Conservation (phyloP, 208 protist species). For the Trypanosomatidae sp. region DNA sequence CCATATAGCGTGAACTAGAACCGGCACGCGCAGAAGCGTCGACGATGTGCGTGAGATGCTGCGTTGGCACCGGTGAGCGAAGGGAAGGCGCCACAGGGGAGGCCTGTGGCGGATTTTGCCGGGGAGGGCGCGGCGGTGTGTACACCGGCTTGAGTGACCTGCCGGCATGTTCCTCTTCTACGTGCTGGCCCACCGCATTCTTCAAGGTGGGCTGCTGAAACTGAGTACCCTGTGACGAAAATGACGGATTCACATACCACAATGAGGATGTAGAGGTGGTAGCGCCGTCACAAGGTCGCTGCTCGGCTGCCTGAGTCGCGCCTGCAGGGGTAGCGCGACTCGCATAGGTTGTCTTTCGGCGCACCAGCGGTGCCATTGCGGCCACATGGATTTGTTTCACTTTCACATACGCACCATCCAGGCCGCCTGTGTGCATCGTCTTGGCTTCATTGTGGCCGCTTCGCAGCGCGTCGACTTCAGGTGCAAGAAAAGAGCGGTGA, state of each 20-base stretch:
- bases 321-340: background rate
- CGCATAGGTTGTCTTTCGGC: background rate
- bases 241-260: background rate
- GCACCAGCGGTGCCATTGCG: background rate
- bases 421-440: background rate
- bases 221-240: background rate
- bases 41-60: no score
- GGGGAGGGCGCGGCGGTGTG: background rate
- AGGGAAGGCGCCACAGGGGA: background rate
- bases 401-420: background rate
- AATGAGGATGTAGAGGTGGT: background rate
- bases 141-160: background rate
- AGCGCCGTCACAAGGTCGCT: background rate
- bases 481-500: slow-evolving; percentile 14
- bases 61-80: background rate
- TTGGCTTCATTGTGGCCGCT: background rate
- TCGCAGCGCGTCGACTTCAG: slow-evolving; percentile 10
- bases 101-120: background rate
- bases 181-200: background rate
- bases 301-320: background rate
- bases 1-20: background rate
- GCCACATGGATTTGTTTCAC: background rate
- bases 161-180: background rate
- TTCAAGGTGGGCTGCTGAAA: background rate
- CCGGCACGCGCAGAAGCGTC: background rate